Base-by-base conservation (phyloP, 805 yeast genomes). In the Nakazawaea ambrosiae region DNA sequence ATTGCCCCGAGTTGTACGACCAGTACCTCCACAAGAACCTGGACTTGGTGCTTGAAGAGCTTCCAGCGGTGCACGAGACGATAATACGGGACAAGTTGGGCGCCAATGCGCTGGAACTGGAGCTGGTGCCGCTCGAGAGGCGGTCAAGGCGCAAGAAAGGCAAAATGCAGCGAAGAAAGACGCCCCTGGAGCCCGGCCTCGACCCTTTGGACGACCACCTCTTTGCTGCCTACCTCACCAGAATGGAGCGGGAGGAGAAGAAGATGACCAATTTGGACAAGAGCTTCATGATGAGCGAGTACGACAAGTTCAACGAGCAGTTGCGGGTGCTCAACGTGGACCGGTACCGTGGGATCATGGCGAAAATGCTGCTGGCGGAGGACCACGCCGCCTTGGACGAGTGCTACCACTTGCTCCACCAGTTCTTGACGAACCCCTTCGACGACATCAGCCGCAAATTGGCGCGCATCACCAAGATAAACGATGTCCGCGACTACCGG, bases 221-320 rank as follows among this genome's bases (percentile, higher is more conserved):
- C 11, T 78, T 61, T 50, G 48, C 54, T 22, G 43, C 60, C 11
- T 73, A 67, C 47, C 89, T 82, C 55, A 66, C 66, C 29, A 65
- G 71, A 27, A 73, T 81, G 76, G 73, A 70, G 44, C 72, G 72
- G 39, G 79, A 78, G 36, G 95, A 84, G 54, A 69, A 68, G 41
- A 65, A 73, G 32, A 76, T 80, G 72, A 58, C 65, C 20, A 63
- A 63, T 25, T 60, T 69, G 2, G 89, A 82, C 45, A 60, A 72
- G 19, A 70, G 66, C 34, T 66, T 70, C 39, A 61, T 77, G 31
- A 58, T 69, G 33, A 53, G 61, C 7, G 90, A 81, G 48, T 73
- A 75, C 22, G 86, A 79, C 37, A 68, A 66, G 16, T 63, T 75
- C 25, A 54, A 61, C 22, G 68, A 69, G 10, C 69, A 66, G 45